Evolutionary conservation across 177 flowering plant genomes (phyloP).

Genomic region (Vitis hybrid): DNA sequence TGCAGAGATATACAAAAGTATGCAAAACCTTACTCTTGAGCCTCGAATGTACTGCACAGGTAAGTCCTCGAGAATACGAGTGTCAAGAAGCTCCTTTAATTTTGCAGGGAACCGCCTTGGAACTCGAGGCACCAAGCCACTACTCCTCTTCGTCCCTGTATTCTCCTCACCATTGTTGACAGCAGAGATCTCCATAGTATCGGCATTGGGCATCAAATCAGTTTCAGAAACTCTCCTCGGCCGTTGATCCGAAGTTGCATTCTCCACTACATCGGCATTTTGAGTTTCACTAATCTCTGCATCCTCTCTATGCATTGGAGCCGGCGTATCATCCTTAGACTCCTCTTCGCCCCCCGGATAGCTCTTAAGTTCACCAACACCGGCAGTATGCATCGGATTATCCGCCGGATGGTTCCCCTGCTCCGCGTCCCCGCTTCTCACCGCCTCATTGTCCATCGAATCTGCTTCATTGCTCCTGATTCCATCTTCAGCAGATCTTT

Average conservation of each 20-base stretch:
- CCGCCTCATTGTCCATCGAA: conserved; percentile 23
- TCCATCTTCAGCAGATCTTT: background rate
- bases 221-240: conserved; percentile 37
- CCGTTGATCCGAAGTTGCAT: conserved; percentile 7
- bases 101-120: conserved; percentile 30
- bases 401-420: conserved; percentile 11
- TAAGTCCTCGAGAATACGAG: conserved; percentile 56
- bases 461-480: conserved; percentile 9
- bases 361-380: background rate
- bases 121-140: background rate
- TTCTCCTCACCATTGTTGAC: background rate
- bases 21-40: conserved; percentile 32
- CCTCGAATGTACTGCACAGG: conserved; percentile 43
- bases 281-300: background rate
- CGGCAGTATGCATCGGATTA: background rate
- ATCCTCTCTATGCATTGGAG: background rate
- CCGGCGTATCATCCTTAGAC: background rate
- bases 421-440: conserved; percentile 28
- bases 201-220: conserved; percentile 16
- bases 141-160: background rate
- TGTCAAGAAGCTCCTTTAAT: conserved; percentile 53
- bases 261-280: conserved; percentile 8
- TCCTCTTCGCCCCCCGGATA: background rate
- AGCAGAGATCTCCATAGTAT: conserved; percentile 2
- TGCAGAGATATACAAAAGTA: background rate